Base-by-base conservation (phyloP, 225 moss, liverwort and hornwort species). In the Bryum argenteum region DNA sequence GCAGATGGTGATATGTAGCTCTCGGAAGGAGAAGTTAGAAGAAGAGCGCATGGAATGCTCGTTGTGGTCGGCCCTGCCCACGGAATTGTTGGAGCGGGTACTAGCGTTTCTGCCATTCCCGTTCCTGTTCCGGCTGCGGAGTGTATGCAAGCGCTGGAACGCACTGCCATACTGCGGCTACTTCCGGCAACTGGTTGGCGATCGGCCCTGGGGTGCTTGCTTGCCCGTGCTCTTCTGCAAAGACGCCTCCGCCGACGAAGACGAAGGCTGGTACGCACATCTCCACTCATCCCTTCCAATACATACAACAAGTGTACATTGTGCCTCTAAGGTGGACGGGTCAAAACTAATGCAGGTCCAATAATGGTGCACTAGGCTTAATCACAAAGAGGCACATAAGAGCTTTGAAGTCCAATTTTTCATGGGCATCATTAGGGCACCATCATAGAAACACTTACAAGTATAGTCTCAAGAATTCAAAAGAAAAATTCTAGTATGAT, bases 101-200 rank as follows among this genome's bases (percentile, higher is more conserved):
- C 77, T 84, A 3, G 77, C 84, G 43, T 81, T 77, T 45, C 71
- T 84, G 10, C 84, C 84, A 1, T 84, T 84, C 71, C 84, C 80
- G 11, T 51, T 63, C 58, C 80, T 84, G 20, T 81, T 80, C 67
- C 84, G 84, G 23, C 77, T 84, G 9, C 77, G 84, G 64, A 63
- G 61, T 5, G 77, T 84, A 10, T 84, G 84, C 67, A 74, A 63
- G 10, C 80, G 74, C 56, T 84, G 84, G 84, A 77, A 80, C 52
- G 17, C 84, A 7, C 64, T 84, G 12, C 77, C 78, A 0, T 61
- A 57, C 33, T 84, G 74, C 71, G 33, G 69, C 22, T 73, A 65
- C 65, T 83, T 83, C 33, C 77, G 73, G 17, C 69, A 43, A 17
- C 19, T 79, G 14, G 67, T 71, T 11, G 48, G 1, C 37, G 50